Conservation (phyloP, 164 flowering plant species). For the Saururus chinensis region DNA sequence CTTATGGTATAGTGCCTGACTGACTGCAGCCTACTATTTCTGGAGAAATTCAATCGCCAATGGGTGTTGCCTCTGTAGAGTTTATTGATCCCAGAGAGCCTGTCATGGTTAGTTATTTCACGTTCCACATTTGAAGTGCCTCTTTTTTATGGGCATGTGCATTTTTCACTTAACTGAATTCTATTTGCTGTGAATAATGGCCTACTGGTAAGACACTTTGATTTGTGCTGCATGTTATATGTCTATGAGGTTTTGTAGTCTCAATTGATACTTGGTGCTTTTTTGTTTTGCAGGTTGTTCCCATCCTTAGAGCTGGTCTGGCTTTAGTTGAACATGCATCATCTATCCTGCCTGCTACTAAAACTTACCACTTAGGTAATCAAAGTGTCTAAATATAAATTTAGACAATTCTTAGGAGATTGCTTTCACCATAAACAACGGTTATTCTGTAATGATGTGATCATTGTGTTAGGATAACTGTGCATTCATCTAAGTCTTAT, state of each 20-base stretch:
- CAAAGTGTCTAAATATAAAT: not conserved
- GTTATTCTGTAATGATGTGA: no score
- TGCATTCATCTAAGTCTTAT: no score
- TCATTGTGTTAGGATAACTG: not conserved
- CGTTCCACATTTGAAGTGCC: not conserved
- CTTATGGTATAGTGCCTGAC: not conserved
- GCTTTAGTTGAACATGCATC: conserved; percentile 90
- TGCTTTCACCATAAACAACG: not conserved
- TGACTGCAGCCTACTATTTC: conserved; percentile 56
- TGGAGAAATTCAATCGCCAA: conserved; percentile 84
- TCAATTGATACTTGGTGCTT: not conserved
- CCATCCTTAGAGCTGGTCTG: conserved; percentile 96
- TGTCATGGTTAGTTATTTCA: conserved; percentile 48
- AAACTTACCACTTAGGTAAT: conserved; percentile 85
- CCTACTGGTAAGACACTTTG: not conserved
- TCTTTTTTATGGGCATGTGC: not conserved
- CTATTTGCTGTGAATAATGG: not conserved
- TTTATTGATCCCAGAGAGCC: conserved; percentile 96
- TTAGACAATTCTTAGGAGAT: not conserved
- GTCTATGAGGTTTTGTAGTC: not conserved
- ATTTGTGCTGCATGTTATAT: conserved; percentile 10
- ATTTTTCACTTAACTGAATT: not conserved
- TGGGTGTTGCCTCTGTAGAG: conserved; percentile 88
- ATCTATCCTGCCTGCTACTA: conserved; percentile 79
- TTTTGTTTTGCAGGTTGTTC: conserved; percentile 49